These are phyloP conservation scores for Capsicum chinense DNA, from an alignment of 257 asterid species.

Conservation along the genomic window DNA sequence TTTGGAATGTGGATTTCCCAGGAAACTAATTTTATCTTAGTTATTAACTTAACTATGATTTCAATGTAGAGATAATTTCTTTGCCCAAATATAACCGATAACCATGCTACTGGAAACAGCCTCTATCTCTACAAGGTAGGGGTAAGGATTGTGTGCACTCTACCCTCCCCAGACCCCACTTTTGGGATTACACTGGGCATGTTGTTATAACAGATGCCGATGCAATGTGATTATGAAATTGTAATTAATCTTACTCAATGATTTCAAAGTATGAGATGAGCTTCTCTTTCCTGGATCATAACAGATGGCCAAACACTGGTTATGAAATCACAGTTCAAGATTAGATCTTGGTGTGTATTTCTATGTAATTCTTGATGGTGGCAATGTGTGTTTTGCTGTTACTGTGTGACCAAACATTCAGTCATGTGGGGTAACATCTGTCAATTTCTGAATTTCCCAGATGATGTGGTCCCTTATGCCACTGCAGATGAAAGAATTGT, in stretches of 20 bases:
- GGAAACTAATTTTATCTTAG: background rate
- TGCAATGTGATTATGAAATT: background rate
- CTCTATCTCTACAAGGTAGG: no score
- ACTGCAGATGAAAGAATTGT: slow-evolving; percentile 80
- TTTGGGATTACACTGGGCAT: no score
- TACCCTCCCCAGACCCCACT: no score
- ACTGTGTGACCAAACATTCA: background rate
- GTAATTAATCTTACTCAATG: background rate
- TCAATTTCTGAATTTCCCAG: slow-evolving; percentile 42
- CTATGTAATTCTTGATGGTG: background rate
- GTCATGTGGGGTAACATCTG: background rate
- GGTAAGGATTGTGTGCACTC: no score
- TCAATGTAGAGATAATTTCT: background rate
- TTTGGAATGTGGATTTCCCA: background rate
- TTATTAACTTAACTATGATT: background rate
- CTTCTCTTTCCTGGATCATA: background rate
- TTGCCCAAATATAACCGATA: background rate
- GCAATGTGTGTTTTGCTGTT: background rate
- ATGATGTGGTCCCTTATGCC: slow-evolving; percentile 70
- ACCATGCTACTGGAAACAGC: no score
- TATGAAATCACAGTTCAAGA: background rate
- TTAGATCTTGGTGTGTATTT: background rate
- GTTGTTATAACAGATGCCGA: background rate
- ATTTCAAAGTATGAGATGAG: background rate
- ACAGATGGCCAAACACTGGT: background rate